Percentiles rank a stretch among this genome's conserved stretches.
phyloP scores from a whole-genome alignment of 495 filamentous ascomycete genomes.

The Tetracladium setigerum region DNA sequence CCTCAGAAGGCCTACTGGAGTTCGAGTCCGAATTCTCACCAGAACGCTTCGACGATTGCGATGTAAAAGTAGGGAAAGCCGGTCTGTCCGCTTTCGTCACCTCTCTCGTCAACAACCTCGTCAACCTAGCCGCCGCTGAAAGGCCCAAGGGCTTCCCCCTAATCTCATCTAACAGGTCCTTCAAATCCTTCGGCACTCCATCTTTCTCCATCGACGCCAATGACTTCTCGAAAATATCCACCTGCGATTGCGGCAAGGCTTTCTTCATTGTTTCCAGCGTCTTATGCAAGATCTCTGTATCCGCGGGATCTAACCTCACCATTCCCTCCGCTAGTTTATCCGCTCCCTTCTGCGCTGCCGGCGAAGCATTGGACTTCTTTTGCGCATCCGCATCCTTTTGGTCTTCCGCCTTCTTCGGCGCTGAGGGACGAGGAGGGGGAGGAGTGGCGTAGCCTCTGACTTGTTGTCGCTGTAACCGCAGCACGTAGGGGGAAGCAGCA shows the following conservation, averaged over 20 bases:
- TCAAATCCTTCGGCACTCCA: constrained; percentile 42
- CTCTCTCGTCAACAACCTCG: constrained; percentile 37
- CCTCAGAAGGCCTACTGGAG: neutral
- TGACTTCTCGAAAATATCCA: constrained; percentile 31
- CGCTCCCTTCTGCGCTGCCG: constrained; percentile 16
- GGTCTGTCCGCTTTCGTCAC: too few relatives aligned
- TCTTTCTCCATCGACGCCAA: constrained; percentile 40
- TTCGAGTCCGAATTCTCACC: too few relatives aligned
- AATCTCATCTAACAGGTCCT: constrained; percentile 38
- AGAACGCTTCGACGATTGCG: too few relatives aligned
- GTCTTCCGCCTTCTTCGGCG: constrained; percentile 38
- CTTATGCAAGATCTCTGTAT: constrained; percentile 33
- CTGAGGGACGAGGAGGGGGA: too few relatives aligned
- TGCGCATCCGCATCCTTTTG: constrained; percentile 25
- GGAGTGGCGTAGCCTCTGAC: constrained; percentile 50
- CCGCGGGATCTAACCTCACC: constrained; percentile 29
- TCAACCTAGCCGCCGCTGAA: constrained; percentile 40
- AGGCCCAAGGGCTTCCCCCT: constrained; percentile 36
- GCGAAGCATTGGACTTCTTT: constrained; percentile 18
- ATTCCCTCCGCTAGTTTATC: constrained; percentile 23
- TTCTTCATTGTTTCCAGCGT: constrained; percentile 35
- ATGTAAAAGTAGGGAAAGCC: too few relatives aligned
- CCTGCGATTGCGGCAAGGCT: constrained; percentile 36
- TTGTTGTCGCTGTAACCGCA: constrained; percentile 36
- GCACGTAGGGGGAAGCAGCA: constrained; percentile 31